Percentiles rank a stretch among this genome's conserved stretches.
phyloP scores from a whole-genome alignment of 495 filamentous ascomycete genomes.

The Patellaria atrata region DNA sequence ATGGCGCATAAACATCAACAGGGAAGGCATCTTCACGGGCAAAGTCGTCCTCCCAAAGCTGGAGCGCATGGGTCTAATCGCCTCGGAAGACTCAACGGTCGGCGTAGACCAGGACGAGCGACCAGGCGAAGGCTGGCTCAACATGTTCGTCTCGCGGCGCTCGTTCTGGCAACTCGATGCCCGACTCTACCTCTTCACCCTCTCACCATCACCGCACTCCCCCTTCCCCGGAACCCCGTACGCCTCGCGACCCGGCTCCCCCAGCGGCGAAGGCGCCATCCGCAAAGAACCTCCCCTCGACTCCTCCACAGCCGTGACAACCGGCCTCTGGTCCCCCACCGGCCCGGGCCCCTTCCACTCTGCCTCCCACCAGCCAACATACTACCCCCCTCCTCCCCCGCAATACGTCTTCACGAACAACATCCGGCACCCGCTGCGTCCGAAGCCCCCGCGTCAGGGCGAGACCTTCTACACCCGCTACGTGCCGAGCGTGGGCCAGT shows the following conservation, averaged over 20 bases:
- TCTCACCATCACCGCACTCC: conserved; percentile 44
- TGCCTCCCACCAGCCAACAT: conserved; percentile 71
- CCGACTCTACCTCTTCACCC: conserved; percentile 72
- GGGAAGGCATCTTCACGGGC: conserved; percentile 74
- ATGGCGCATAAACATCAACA: conserved; percentile 77
- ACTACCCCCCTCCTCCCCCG: conserved; percentile 69
- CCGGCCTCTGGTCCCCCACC: conserved; percentile 25
- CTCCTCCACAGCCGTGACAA: conserved; percentile 19
- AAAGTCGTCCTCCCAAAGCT: conserved; percentile 75
- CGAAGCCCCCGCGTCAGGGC: conserved; percentile 77
- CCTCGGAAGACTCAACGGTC: conserved; percentile 59
- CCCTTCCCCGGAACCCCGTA: conserved; percentile 45
- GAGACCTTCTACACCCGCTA: conserved; percentile 83
- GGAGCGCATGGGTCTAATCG: conserved; percentile 80
- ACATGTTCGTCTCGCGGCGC: conserved; percentile 67
- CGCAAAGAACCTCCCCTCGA: conserved; percentile 13
- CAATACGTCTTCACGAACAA: conserved; percentile 69
- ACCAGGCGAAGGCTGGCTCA: conserved; percentile 49
- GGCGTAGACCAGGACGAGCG: conserved; percentile 48
- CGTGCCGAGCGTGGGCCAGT: conserved; percentile 67
- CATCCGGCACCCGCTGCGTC: conserved; percentile 73
- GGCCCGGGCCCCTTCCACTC: conserved; percentile 57
- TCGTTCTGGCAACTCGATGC: conserved; percentile 89
- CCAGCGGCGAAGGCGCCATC: conserved; percentile 32
- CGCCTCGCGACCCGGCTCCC: conserved; percentile 45